These are phyloP conservation scores for Epichloe amarillans DNA, from an alignment of 2,329 filamentous ascomycete genomes.

Conservation along the genomic window DNA sequence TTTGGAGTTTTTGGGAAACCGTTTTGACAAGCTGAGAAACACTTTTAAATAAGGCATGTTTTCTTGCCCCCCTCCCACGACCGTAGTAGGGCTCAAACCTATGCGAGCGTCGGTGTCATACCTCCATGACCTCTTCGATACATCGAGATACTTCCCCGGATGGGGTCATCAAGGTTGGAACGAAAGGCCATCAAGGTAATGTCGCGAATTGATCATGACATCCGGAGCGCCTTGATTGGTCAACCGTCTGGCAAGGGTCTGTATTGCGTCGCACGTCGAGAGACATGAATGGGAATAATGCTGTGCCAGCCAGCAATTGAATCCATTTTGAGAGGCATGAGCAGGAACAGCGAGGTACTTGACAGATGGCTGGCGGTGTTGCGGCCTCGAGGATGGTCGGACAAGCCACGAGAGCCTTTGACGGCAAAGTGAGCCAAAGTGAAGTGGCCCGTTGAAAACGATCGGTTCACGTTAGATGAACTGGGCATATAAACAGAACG, in stretches of 20 bases:
- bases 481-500: no score
- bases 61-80: no score
- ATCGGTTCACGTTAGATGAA: no score
- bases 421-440: no score
- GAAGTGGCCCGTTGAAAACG: no score
- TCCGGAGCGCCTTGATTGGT: neutral
- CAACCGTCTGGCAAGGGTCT: neutral
- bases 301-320: neutral
- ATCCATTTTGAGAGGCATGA: neutral
- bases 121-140: neutral
- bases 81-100: neutral
- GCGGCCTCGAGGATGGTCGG: no score
- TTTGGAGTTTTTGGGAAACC: neutral
- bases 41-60: neutral
- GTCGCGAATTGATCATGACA: constrained; percentile 1
- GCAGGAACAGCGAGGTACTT: neutral
- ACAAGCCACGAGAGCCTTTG: no score
- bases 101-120: neutral
- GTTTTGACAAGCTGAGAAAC: neutral
- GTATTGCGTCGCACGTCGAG: neutral
- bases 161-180: constrained; percentile 4
- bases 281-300: neutral
- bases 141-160: constrained; percentile 1
- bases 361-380: no score
- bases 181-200: constrained; percentile 2